phyloP scores from a whole-genome alignment of 2,329 filamentous ascomycete genomes.

The Exophiala phaeomuriformis region DNA sequence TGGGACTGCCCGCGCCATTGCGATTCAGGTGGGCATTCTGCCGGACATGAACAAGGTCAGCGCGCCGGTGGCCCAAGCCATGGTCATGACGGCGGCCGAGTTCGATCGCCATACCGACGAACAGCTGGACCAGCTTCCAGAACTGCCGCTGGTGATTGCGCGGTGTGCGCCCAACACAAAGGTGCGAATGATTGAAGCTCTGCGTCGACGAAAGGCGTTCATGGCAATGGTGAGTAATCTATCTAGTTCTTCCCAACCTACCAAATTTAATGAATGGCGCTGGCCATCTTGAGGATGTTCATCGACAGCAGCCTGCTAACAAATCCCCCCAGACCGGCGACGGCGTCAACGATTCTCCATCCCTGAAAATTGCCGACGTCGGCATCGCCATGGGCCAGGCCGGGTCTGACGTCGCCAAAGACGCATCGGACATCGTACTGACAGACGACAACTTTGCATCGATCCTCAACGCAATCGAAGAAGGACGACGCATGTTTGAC shows the following conservation, averaged over 20 bases:
- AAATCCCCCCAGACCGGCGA: slow-evolving; percentile 57
- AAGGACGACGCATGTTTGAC: slow-evolving; percentile 78
- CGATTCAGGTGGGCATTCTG: slow-evolving; percentile 51
- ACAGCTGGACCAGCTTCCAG: slow-evolving; percentile 58
- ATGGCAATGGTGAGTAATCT: slow-evolving; percentile 54
- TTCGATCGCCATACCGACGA: slow-evolving; percentile 48
- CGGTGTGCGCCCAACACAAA: slow-evolving; percentile 81
- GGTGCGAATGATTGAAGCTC: slow-evolving; percentile 81
- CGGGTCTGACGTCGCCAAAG: slow-evolving; percentile 79
- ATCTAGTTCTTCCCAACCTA: too few relatives aligned
- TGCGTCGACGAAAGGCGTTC: slow-evolving; percentile 67
- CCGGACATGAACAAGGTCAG: slow-evolving; percentile 42
- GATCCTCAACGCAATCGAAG: slow-evolving; percentile 73
- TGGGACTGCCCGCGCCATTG: slow-evolving; percentile 51
- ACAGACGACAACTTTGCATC: slow-evolving; percentile 83
- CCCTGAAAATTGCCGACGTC: slow-evolving; percentile 71
- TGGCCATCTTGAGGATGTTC: too few relatives aligned
- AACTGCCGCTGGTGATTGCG: slow-evolving; percentile 73
- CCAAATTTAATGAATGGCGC: too few relatives aligned
- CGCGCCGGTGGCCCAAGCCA: slow-evolving; percentile 40
- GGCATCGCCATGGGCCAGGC: slow-evolving; percentile 84
- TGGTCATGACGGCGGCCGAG: slow-evolving; percentile 51
- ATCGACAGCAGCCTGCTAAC: too few relatives aligned
- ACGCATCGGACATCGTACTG: slow-evolving; percentile 54
- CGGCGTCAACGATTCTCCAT: slow-evolving; percentile 79